Base-by-base conservation (phyloP, 805 yeast genomes). In the Barnettozyma californica region DNA sequence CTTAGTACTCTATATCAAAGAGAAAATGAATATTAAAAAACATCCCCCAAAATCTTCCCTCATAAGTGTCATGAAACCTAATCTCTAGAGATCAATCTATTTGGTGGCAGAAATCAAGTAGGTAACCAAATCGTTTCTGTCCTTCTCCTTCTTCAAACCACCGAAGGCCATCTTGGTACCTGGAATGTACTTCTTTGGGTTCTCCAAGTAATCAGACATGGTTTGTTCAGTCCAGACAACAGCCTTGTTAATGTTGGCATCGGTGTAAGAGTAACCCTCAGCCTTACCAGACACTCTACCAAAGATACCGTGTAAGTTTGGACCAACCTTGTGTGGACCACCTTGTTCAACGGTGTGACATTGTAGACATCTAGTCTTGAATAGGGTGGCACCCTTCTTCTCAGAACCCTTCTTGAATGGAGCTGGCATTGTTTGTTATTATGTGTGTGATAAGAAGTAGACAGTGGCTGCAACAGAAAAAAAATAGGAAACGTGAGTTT, bases 151-250 rank as follows among this genome's bases (percentile, higher is more conserved):
- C 91, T 94, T 94, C 75, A 94, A 83, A 78, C 99, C 99, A 77
- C 97, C 99, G 66, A 92, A 94, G 59, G 99, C 98, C 99, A 94
- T 94, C 87, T 94, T 94, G 79, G 98, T 94, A 74, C 99, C 99
- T 70, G 99, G 99, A 63, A 94, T 90, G 81, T 90, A 94, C 80
- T 94, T 94, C 95, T 94, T 94, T 78, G 99, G 99, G 87, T 94
- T 94, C 76, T 87, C 95, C 74, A 94, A 83, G 85, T 94, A 94
- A 73, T 87, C 96, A 63, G 85, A 79, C 86, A 94, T 81, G 71
- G 89, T 80, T 69, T 90, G 90, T 67, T 83, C 90, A 59, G 67
- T 62, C 99, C 99, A 94, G 52, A 63, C 62, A 55, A 94, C 95
- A 68, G 90, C 95, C 77, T 90, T 90, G 78, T 84, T 85, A 82